Base-by-base conservation (phyloP, 768 basidiomycete genomes). In the Boletus rubroflammeus region DNA sequence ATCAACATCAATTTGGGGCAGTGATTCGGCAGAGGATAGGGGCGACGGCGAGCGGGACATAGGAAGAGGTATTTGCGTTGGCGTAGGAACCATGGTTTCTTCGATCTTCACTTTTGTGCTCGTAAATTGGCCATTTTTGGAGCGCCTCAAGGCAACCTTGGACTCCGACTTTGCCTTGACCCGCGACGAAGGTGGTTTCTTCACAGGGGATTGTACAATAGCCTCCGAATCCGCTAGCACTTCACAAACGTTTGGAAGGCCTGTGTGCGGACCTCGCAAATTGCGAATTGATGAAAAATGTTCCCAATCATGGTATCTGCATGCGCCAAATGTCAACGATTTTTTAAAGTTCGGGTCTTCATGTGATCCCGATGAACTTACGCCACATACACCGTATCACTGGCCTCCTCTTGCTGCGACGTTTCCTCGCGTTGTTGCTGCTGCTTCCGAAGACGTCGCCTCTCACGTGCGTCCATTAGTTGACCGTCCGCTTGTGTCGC, bases 261-360 rank as follows among this genome's bases (percentile, higher is more conserved):
- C 93, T 0, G 81, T 74, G 66, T 93, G 92, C 0, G 93, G 93
- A 2, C 93, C 93, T 15, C 77, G 77, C 50, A 93, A 73, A 68
- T 92, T 94, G 43, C 93, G 87, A 54, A 96, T 90, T n/a, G 88
- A 90, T 13, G 90, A 93, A 64, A 94, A 96, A 67, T 96, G 93
- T 65, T 96, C 93, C 90, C 90, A 94, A 68, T 93, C 90, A 64
- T 94, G 88, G 67, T 93, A 95, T 29, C 90, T 90, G 63, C 43
- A 28, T 25, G 38, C 45, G 11, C 53, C 44, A 25, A 53, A 52
- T 47, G 65, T 60, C 51, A 62, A 48, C 26, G 6, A 55, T 26
- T 26, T 26, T 48, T 36, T 40, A 38, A 45, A 29, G 55, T 41
- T 49, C 40, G 25, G n/a, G 19, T n/a, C n/a, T 46, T 50, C 21